Conservation (phyloP, 116 monocot species). For the Iris pallida region DNA sequence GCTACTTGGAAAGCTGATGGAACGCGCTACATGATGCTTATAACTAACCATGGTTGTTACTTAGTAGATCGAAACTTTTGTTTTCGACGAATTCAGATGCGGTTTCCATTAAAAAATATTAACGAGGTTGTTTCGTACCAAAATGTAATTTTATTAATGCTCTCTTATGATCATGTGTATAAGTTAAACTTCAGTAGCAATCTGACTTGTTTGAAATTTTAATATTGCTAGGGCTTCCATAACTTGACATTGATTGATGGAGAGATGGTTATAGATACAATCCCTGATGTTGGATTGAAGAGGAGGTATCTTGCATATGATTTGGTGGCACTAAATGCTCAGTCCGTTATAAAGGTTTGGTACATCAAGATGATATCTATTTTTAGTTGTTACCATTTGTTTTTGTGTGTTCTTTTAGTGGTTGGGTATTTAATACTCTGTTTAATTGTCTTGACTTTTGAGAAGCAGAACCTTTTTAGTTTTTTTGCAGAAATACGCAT, state of each 20-base stretch:
- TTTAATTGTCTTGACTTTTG: too few species aligned
- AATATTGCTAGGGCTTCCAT: slow-evolving; percentile 62
- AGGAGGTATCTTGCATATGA: slow-evolving; percentile 95
- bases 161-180: neutral
- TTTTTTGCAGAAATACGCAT: too few species aligned
- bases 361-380: too few species aligned
- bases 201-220: slow-evolving; percentile 4
- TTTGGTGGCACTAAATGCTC: slow-evolving; percentile 66
- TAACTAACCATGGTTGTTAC: slow-evolving; percentile 75
- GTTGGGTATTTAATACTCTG: too few species aligned
- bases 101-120: slow-evolving; percentile 67
- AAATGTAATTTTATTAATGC: slow-evolving; percentile 7
- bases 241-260: slow-evolving; percentile 87
- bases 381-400: too few species aligned
- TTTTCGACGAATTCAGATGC: slow-evolving; percentile 93
- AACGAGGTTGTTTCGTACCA: slow-evolving; percentile 46
- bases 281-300: slow-evolving; percentile 61
- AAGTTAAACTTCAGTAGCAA: neutral
- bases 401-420: too few species aligned
- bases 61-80: slow-evolving; percentile 89
- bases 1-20: slow-evolving; percentile 99
- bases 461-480: too few species aligned
- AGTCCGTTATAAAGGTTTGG: slow-evolving; percentile 70
- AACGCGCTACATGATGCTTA: slow-evolving; percentile 98
- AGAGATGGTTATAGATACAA: slow-evolving; percentile 93